Base-by-base conservation (phyloP, 441 rosid species). In the Iberis amara region DNA sequence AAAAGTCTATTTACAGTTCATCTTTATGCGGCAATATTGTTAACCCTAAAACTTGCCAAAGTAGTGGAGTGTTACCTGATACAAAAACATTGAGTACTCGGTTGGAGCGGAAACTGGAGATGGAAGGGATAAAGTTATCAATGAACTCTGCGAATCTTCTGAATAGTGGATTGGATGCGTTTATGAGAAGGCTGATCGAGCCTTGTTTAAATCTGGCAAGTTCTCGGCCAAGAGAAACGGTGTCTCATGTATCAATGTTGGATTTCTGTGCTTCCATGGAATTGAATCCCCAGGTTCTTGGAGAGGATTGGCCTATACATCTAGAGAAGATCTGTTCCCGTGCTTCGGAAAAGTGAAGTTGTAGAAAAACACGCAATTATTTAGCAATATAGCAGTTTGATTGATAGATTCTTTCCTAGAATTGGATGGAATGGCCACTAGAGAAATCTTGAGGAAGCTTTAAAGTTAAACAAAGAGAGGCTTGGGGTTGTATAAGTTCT, bases 261-360 rank as follows among this genome's bases (percentile, higher is more conserved):
- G 95, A 82, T 68, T 79, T 88, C 21, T 73, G 63, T 14, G 52
- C 79, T 47, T 80, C 96, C 11, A 65, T 79, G 88, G 82, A 84
- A 68, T 54, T 76, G 65, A 78, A 86, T 69, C 97, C 97, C 3
- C 79, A 8, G 47, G 44, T 82, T 38, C 88, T 89, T 39, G 97
- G 99, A 45, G 75, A 64, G 64, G 77, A 79, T 40, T 84, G 96
- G 97, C 51, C 92, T 9, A 48, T 49, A 37, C 82, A 86, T 43
- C 80, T 81, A 6, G 99, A 86, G 75, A 86, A 76, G 66, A 69
- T 89, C 39, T 66, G 71, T 31, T 59, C 52, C 23, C 53, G 52
- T 44, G 64, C 73, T 57, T 76, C 42, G 1, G 80, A 80, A 56
- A 77, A 74, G 59, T 66, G 69, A 43, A 60, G 56, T 21, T 41